Evolutionary conservation across 805 yeast genomes (phyloP).

Genomic region (Ogataea dorogensis): DNA sequence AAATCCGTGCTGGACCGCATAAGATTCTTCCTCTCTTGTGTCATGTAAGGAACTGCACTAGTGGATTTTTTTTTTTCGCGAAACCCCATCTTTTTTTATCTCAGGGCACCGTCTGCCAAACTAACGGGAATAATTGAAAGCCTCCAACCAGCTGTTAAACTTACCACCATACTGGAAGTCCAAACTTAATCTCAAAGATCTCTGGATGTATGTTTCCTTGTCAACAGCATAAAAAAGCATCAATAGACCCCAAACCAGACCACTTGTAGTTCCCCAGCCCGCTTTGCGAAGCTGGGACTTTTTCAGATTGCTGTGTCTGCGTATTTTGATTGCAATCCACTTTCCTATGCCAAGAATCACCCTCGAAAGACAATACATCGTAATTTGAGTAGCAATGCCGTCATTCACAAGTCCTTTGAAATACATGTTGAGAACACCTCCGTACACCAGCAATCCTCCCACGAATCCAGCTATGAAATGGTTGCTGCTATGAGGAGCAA

Average conservation of each 20-base stretch:
- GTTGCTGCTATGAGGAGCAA: slow-evolving; percentile 7
- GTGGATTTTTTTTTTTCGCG: slow-evolving; percentile 2
- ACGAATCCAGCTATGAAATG: slow-evolving; percentile 31
- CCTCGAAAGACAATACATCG: slow-evolving; percentile 69
- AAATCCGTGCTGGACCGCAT: slow-evolving; percentile 30
- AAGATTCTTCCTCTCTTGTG: slow-evolving; percentile 19
- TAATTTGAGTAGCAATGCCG: slow-evolving; percentile 65
- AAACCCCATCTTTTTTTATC: background rate
- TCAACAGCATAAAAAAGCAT: slow-evolving; percentile 68
- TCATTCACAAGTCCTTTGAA: slow-evolving; percentile 18
- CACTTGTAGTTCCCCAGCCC: slow-evolving; percentile 61
- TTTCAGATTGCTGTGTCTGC: background rate
- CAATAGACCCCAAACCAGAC: slow-evolving; percentile 68
- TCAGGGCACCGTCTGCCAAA: slow-evolving; percentile 1
- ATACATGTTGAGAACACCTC: slow-evolving; percentile 26
- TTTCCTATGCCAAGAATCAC: slow-evolving; percentile 63
- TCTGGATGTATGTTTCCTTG: slow-evolving; percentile 56
- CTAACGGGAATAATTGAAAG: slow-evolving; percentile 27
- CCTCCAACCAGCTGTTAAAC: slow-evolving; percentile 35
- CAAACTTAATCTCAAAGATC: slow-evolving; percentile 65
- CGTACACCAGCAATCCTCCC: slow-evolving; percentile 33
- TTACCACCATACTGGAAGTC: slow-evolving; percentile 67
- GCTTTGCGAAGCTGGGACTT: slow-evolving; percentile 27
- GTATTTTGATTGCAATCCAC: slow-evolving; percentile 34
- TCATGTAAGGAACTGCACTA: background rate